Evolutionary conservation across 306 rosid genomes (phyloP).

Genomic region (Fagus sylvatica): DNA sequence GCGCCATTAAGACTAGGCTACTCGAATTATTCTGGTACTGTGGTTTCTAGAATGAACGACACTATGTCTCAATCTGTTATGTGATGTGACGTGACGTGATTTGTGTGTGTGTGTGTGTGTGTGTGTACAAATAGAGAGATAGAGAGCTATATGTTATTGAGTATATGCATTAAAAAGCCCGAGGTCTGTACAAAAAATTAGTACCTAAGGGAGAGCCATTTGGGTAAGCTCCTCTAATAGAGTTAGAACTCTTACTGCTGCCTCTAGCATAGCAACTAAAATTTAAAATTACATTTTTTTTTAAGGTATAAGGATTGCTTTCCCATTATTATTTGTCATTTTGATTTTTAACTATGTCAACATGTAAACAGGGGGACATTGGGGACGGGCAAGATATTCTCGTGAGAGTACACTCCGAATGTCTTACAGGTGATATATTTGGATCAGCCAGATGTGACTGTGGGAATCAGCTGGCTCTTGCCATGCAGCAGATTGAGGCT

Average conservation of each 20-base stretch:
- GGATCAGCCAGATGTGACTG: constrained; percentile 98
- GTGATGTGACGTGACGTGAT: too few relatives aligned
- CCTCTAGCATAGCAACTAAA: neutral
- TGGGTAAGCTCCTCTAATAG: neutral
- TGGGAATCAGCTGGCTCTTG: constrained; percentile 85
- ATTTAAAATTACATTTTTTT: neutral
- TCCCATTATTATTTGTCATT: neutral
- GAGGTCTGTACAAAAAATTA: neutral
- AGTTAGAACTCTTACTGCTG: neutral
- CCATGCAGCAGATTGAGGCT: constrained; percentile 95
- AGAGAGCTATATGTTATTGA: neutral
- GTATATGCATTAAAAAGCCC: constrained; percentile 2
- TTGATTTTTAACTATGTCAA: constrained; percentile 16
- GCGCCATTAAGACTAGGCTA: neutral
- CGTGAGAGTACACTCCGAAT: constrained; percentile 96
- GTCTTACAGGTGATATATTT: constrained; percentile 97
- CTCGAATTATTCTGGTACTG: neutral
- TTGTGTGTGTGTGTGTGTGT: too few relatives aligned
- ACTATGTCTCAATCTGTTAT: neutral
- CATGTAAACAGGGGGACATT: constrained; percentile 72
- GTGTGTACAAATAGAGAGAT: too few relatives aligned
- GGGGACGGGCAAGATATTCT: constrained; percentile 86
- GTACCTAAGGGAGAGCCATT: neutral
- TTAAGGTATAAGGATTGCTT: neutral
- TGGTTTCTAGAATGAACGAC: neutral